These are phyloP conservation scores for Aspergillus carbonarius DNA, from an alignment of 2,329 filamentous ascomycete genomes.

Conservation along the genomic window DNA sequence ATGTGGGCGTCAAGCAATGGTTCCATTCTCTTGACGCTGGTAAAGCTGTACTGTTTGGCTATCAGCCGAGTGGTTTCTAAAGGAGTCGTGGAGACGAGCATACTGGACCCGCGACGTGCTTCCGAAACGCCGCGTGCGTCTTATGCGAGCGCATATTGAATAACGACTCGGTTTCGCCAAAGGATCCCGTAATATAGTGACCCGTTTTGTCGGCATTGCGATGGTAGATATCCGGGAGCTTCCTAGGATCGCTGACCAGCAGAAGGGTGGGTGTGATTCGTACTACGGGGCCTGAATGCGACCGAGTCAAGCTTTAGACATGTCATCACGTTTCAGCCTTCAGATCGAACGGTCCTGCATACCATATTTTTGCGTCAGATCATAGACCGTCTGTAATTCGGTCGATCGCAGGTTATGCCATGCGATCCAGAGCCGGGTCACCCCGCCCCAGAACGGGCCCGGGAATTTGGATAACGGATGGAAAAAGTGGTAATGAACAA, in stretches of 20 bases:
- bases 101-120: conserved; percentile 53
- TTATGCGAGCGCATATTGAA: conserved; percentile 59
- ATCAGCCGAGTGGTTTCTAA: conserved; percentile 1
- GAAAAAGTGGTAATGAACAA: conserved; percentile 49
- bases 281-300: conserved; percentile 49
- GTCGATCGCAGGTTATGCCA: conserved; percentile 52
- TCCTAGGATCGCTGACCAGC: conserved; percentile 53
- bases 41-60: conserved; percentile 49
- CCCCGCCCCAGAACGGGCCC: conserved; percentile 52
- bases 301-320: not conserved
- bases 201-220: conserved; percentile 58
- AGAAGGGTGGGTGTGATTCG: conserved; percentile 56
- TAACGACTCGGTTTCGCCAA: conserved; percentile 55
- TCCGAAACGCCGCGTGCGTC: conserved; percentile 54
- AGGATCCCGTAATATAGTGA: conserved; percentile 59
- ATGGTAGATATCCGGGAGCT: conserved; percentile 58
- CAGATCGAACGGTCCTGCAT: not conserved
- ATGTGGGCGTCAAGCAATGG: conserved; percentile 55
- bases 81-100: not conserved
- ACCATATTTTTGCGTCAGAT: conserved; percentile 53
- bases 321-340: not conserved
- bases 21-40: conserved; percentile 60
- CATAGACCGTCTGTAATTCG: conserved; percentile 45
- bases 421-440: conserved; percentile 56
- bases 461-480: conserved; percentile 45